Percentiles rank a stretch among this genome's conserved stretches.
phyloP scores from a whole-genome alignment of 1,284 basidiomycete genomes.

The Ustilago esculenta region DNA sequence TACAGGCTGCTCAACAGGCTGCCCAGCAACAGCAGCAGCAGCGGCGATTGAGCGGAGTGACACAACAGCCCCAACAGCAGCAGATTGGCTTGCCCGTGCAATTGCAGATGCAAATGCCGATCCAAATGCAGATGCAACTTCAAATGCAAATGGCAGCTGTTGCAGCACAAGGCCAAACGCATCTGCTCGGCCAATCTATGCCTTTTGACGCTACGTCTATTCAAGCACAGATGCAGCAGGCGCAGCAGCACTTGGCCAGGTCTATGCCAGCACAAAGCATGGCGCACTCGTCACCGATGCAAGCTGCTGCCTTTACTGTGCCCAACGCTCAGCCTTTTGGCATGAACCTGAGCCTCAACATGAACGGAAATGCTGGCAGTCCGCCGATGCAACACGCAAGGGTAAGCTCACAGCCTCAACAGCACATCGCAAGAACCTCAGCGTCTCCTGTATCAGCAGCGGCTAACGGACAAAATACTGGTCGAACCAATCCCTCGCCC shows the following conservation, averaged over 20 bases:
- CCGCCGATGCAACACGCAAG: constrained; percentile 48
- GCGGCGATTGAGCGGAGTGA: constrained; percentile 27
- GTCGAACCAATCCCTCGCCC: constrained; percentile 40
- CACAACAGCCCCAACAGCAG: constrained; percentile 47
- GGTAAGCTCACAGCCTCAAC: constrained; percentile 51
- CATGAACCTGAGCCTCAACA: constrained; percentile 39
- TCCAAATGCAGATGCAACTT: constrained; percentile 49
- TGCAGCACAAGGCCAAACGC: constrained; percentile 43
- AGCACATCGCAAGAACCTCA: constrained; percentile 36
- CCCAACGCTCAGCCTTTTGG: constrained; percentile 41
- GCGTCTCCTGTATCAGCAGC: constrained; percentile 41
- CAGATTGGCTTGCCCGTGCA: constrained; percentile 40
- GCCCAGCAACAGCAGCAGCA: constrained; percentile 39
- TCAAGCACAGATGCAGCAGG: constrained; percentile 42
- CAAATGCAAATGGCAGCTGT: constrained; percentile 51
- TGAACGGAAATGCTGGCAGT: constrained; percentile 43
- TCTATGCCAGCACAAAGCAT: constrained; percentile 39
- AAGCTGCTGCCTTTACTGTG: constrained; percentile 32
- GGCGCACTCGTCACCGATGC: constrained; percentile 46
- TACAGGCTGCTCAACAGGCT: constrained; percentile 45
- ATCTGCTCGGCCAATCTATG: constrained; percentile 36
- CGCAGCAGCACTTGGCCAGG: constrained; percentile 36
- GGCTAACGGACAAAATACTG: constrained; percentile 41
- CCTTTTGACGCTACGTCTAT: constrained; percentile 42
- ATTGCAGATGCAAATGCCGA: constrained; percentile 46